Percentiles rank a stretch among this genome's conserved stretches.
Conservation (phyloP, 2,329 filamentous ascomycete species). For the Lachnum nothofagi region DNA sequence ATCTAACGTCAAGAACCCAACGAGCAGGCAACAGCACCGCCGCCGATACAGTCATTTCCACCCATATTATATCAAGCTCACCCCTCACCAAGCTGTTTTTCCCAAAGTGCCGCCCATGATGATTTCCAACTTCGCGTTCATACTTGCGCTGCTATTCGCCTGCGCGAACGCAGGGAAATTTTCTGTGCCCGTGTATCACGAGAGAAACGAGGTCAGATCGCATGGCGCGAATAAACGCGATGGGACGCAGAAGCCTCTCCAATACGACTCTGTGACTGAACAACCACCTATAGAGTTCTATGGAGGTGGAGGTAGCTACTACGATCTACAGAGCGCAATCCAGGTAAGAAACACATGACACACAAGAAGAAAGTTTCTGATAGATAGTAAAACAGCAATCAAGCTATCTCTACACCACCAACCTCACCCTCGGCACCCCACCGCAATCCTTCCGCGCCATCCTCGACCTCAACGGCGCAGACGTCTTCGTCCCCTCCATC, state of each 20-base stretch:
- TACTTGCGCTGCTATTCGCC: background rate
- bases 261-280: background rate
- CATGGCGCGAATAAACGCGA: background rate
- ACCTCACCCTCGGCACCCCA: constrained; percentile 9
- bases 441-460: constrained; percentile 7
- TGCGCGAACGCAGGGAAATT: background rate
- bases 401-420: constrained; percentile 1
- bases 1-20: background rate
- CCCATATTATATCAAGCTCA: too few relatives aligned
- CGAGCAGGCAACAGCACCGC: background rate
- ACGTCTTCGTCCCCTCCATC: constrained; percentile 7
- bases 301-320: background rate
- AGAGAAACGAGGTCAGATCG: background rate
- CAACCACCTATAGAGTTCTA: background rate
- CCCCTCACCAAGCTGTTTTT: too few relatives aligned
- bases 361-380: too few relatives aligned
- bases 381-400: background rate
- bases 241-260: background rate
- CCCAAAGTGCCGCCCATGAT: background rate
- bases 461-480: constrained; percentile 7
- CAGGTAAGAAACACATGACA: background rate
- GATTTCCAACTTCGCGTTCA: background rate
- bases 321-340: background rate
- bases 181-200: background rate
- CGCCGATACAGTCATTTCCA: background rate